phyloP scores from a whole-genome alignment of 2,329 filamentous ascomycete genomes.

The Parascedosporium putredinis region DNA sequence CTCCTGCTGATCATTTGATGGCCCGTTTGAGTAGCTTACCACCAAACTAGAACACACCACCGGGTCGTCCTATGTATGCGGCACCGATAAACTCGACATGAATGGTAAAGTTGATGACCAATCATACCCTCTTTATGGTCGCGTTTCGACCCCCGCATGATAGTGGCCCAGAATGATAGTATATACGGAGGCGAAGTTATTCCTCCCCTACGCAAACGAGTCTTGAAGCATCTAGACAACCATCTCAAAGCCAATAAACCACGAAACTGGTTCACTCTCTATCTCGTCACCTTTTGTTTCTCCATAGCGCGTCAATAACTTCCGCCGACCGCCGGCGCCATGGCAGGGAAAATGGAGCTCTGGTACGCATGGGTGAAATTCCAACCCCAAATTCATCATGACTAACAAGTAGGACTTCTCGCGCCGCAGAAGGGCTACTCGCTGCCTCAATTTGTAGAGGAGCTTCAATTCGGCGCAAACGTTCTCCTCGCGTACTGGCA shows the following conservation, averaged over 20 bases:
- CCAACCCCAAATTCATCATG: conserved; percentile 3
- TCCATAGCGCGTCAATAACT: conserved; percentile 24
- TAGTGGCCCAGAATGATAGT: conserved; percentile 34
- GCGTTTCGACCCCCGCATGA: conserved; percentile 32
- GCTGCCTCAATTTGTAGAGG: conserved; percentile 28
- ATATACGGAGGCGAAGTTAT: conserved; percentile 28
- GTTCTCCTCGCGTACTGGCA: conserved; percentile 39
- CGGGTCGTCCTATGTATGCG: conserved; percentile 31
- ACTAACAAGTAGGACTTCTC: neutral
- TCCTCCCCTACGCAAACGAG: conserved; percentile 19
- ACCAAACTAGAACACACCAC: conserved; percentile 35
- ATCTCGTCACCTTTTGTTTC: conserved; percentile 10
- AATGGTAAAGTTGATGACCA: conserved; percentile 20
- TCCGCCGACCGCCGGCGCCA: conserved; percentile 32
- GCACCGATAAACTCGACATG: conserved; percentile 30
- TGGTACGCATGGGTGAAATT: conserved; percentile 15
- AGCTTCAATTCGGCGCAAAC: conserved; percentile 34
- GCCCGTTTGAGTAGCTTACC: too few species aligned
- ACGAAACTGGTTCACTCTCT: conserved; percentile 12
- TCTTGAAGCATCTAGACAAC: conserved; percentile 25
- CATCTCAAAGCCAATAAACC: conserved; percentile 24
- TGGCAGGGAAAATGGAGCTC: conserved; percentile 23
- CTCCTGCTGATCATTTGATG: neutral
- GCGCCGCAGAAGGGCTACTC: conserved; percentile 25
- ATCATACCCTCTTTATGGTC: conserved; percentile 26